Conservation (phyloP, 2,329 filamentous ascomycete species). For the Phoma sp. region DNA sequence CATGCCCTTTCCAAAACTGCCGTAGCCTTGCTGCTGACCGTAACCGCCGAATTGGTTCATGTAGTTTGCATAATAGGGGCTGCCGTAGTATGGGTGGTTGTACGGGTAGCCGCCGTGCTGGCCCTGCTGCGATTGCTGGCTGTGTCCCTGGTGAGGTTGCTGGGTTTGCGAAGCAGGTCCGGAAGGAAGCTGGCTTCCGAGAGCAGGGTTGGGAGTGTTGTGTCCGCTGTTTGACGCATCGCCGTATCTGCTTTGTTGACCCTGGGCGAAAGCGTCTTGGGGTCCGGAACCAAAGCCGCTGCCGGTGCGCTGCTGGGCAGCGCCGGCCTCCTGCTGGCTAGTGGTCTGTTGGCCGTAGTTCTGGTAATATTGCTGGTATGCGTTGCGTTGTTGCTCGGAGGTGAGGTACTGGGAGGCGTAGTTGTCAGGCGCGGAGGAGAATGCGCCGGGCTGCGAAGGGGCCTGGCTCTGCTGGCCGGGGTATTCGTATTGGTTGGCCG, state of each 20-base stretch:
- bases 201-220: constrained; percentile 84
- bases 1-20: constrained; percentile 65
- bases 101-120: constrained; percentile 53
- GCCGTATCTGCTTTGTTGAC: constrained; percentile 75
- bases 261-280: constrained; percentile 67
- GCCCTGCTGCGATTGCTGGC: constrained; percentile 53
- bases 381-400: constrained; percentile 74
- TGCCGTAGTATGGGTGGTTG: constrained; percentile 68
- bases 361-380: constrained; percentile 74
- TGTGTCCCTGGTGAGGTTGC: constrained; percentile 58
- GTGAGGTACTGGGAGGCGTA: constrained; percentile 84
- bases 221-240: constrained; percentile 87
- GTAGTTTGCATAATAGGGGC: constrained; percentile 69
- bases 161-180: constrained; percentile 55
- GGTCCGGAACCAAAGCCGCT: constrained; percentile 74
- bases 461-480: constrained; percentile 61
- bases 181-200: constrained; percentile 61
- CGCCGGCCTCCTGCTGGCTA: constrained; percentile 74
- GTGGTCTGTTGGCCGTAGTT: constrained; percentile 59
- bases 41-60: constrained; percentile 68
- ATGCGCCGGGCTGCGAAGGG: constrained; percentile 68
- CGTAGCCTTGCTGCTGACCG: constrained; percentile 57
- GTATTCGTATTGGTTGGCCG: constrained; percentile 58
- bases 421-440: constrained; percentile 78
- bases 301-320: constrained; percentile 77